phyloP scores from a whole-genome alignment of 805 yeast genomes.

The Ogataea pilisensis region DNA sequence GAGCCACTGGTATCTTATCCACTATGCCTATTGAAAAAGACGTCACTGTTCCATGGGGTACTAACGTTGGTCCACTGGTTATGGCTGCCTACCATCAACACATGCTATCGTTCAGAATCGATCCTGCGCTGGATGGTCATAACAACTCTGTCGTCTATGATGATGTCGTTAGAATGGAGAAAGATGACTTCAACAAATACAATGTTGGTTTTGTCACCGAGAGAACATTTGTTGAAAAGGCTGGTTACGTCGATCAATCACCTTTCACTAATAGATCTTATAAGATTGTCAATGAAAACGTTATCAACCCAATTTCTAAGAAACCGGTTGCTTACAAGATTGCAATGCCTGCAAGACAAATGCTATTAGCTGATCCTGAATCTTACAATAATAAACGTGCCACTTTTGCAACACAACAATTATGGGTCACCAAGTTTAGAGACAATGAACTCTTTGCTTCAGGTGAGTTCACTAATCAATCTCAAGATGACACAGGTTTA shows the following conservation, averaged over 20 bases:
- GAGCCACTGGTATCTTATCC: constrained; percentile 84
- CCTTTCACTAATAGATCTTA: constrained; percentile 72
- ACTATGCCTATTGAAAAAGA: constrained; percentile 79
- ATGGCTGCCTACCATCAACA: constrained; percentile 86
- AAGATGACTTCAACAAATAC: constrained; percentile 53
- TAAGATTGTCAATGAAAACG: constrained; percentile 71
- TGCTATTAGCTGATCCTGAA: constrained; percentile 62
- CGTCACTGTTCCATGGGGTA: constrained; percentile 67
- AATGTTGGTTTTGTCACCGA: constrained; percentile 67
- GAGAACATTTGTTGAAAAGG: constrained; percentile 61
- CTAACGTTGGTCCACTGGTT: constrained; percentile 73
- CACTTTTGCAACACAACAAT: constrained; percentile 69
- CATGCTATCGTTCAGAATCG: constrained; percentile 72
- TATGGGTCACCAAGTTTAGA: constrained; percentile 77
- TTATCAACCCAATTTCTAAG: constrained; percentile 63
- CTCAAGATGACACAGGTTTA: constrained; percentile 67
- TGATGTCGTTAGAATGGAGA: constrained; percentile 61
- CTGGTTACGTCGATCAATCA: constrained; percentile 69
- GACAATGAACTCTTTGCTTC: constrained; percentile 75
- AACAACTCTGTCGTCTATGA: constrained; percentile 69
- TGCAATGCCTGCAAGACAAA: constrained; percentile 70
- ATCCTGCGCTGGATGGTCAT: constrained; percentile 80
- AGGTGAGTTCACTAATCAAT: constrained; percentile 85
- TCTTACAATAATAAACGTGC: constrained; percentile 71
- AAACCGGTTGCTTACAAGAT: constrained; percentile 76